phyloP scores from a whole-genome alignment of 73 alveolate species.

The Stentor roeselii region DNA sequence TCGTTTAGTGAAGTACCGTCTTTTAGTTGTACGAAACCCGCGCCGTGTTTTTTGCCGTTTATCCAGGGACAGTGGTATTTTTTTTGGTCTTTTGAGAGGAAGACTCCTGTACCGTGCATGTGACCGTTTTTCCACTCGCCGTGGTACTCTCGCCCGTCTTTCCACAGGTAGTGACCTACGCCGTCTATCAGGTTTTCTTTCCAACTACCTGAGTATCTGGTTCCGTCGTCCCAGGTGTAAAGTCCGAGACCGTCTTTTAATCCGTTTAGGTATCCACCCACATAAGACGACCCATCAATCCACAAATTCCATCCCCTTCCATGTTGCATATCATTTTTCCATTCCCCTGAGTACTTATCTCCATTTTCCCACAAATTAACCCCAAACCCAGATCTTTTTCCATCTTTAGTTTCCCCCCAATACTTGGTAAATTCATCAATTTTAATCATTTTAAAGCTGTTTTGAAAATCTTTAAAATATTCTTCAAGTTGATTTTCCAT shows the following conservation, averaged over 20 bases:
- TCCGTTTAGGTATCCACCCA: neutral
- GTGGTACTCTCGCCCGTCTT: slow-evolving; percentile 8
- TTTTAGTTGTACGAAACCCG: neutral
- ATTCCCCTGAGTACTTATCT: slow-evolving; percentile 25
- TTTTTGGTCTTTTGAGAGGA: neutral
- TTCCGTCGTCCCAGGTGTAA: slow-evolving; percentile 21
- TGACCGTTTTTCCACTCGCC: slow-evolving; percentile 21
- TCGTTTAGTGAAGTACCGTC: neutral
- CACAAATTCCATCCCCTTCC: slow-evolving; percentile 20
- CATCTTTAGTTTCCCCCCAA: neutral
- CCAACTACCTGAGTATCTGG: slow-evolving; percentile 19
- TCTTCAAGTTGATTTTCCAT: neutral
- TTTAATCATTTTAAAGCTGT: neutral
- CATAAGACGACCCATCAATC: slow-evolving; percentile 20
- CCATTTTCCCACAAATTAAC: slow-evolving; percentile 19
- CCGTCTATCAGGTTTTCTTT: slow-evolving; percentile 18
- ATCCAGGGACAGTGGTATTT: slow-evolving; percentile 16
- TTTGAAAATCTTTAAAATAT: neutral
- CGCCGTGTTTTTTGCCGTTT: slow-evolving; percentile 17
- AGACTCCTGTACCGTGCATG: slow-evolving; percentile 29
- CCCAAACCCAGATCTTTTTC: neutral
- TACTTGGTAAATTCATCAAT: neutral
- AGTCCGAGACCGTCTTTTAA: slow-evolving; percentile 6
- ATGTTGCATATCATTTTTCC: slow-evolving; percentile 22
- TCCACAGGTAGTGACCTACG: neutral